phyloP scores from a whole-genome alignment of 2,329 filamentous ascomycete species.

The Fusarium sp. region DNA sequence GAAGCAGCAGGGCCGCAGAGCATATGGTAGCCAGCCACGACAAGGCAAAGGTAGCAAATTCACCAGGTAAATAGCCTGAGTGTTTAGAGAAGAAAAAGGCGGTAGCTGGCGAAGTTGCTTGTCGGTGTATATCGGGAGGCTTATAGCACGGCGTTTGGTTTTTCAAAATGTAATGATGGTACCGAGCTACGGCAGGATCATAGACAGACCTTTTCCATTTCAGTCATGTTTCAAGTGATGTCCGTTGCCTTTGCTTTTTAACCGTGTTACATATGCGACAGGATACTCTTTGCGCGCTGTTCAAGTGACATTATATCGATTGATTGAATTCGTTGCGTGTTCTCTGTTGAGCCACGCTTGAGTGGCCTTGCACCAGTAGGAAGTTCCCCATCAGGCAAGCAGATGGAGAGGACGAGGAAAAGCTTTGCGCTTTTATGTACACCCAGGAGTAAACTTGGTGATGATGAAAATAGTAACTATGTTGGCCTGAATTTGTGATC shows the following conservation, averaged over 20 bases:
- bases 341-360: no score
- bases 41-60: constrained; percentile 56
- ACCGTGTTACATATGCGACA: no score
- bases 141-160: constrained; percentile 48
- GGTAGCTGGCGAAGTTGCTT: constrained; percentile 28
- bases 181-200: constrained; percentile 34
- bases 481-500: no score
- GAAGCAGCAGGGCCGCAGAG: constrained; percentile 69
- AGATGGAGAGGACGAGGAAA: no score
- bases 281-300: no score
- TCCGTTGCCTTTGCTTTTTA: not conserved
- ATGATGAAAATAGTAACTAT: no score
- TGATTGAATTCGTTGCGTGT: no score
- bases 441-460: no score
- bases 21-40: constrained; percentile 82
- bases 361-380: no score
- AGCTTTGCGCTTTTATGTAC: no score
- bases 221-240: constrained; percentile 10
- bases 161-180: constrained; percentile 46
- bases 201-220: constrained; percentile 30
- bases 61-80: constrained; percentile 33
- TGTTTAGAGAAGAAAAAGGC: constrained; percentile 10
- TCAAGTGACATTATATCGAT: not conserved
- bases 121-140: constrained; percentile 38
- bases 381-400: no score